Evolutionary conservation across 2,329 filamentous ascomycete genomes (phyloP).

Genomic region (Pseudogymnoascus sp.): DNA sequence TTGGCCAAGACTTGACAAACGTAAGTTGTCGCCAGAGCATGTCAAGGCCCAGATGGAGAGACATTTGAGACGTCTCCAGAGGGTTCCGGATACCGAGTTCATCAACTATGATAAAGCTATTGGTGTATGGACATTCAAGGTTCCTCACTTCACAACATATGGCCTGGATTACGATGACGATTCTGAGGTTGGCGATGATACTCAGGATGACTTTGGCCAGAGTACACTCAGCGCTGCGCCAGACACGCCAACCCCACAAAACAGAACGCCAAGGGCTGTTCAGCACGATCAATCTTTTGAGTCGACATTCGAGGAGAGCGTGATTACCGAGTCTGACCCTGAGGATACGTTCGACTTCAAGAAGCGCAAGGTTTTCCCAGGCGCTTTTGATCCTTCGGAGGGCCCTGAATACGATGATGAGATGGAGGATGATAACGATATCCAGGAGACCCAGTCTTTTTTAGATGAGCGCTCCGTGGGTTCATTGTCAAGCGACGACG

Average conservation of each 20-base stretch:
- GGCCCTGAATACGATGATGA: slow-evolving; percentile 47
- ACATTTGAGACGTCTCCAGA: slow-evolving; percentile 74
- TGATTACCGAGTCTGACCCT: slow-evolving; percentile 25
- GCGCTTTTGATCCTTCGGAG: slow-evolving; percentile 64
- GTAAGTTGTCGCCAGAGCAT: slow-evolving; percentile 46
- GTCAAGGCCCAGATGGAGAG: slow-evolving; percentile 63
- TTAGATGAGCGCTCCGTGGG: slow-evolving; percentile 86
- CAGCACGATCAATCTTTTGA: slow-evolving; percentile 25
- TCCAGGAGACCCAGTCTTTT: slow-evolving; percentile 61
- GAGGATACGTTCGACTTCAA: slow-evolving; percentile 30
- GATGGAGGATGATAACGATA: slow-evolving; percentile 34
- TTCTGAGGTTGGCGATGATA: slow-evolving; percentile 52
- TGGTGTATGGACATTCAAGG: slow-evolving; percentile 83
- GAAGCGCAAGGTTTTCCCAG: slow-evolving; percentile 51
- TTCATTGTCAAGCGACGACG: slow-evolving; percentile 53
- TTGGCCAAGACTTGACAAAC: slow-evolving; percentile 67
- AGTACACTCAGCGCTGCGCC: slow-evolving; percentile 40
- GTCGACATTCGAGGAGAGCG: slow-evolving; percentile 31
- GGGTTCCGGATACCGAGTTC: slow-evolving; percentile 73
- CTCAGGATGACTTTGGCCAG: slow-evolving; percentile 36
- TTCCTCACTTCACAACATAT: slow-evolving; percentile 97
- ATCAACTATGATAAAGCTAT: slow-evolving; percentile 69
- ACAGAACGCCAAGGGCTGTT: slow-evolving; percentile 17
- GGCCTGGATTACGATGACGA: slow-evolving; percentile 64
- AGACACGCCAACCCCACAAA: slow-evolving; percentile 35